Base-by-base conservation (phyloP, 768 basidiomycete species). In the Suillus luteus region DNA sequence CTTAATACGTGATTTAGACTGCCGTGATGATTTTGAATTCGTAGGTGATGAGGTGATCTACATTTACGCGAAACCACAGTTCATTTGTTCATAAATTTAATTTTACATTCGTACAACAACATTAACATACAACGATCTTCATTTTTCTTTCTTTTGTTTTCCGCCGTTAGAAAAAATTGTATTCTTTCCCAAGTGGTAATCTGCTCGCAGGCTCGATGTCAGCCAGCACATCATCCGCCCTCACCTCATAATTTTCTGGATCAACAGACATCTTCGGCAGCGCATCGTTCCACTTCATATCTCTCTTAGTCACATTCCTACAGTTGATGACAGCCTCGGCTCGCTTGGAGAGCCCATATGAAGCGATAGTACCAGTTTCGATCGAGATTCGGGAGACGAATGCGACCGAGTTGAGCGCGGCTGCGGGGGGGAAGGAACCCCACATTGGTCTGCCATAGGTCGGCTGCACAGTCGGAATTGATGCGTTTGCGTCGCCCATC, bases 401-500 rank as follows among this genome's bases (percentile, higher is more conserved):
- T 5, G 88, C 80, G 60, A 95, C 80, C 0, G 95, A 96, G 77
- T 91, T 92, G 59, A 89, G 82, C 0, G 92, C 91, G 0, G 94
- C 96, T 2, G 93, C 88, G 2, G 81, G 78, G 0, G 94, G 80
- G 65, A 91, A 80, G 35, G 89, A 76, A 15, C 93, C 96, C 95
- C 96, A 99, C 97, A 99, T 99, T 1, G 93, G 94, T 51, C 89
- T 86, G 10, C 88, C 86, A 65, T 86, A 86, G 72, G 88, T 85
- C 0, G 97, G 97, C 73, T 99, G 95, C 0, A 99, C 93, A 2
- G 93, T 92, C 14, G 97, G 95, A 66, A 99, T 99, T 9, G 95
- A 96, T 1, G 85, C 97, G 75, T 98, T 99, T 0, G 96, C 92
- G 52, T 99, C 97, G 19, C 97, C 97, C 88, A 99, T 92, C 92